These are phyloP conservation scores for Ceratobasidium theobromae DNA, from an alignment of 1,284 basidiomycete species.

Conservation along the genomic window DNA sequence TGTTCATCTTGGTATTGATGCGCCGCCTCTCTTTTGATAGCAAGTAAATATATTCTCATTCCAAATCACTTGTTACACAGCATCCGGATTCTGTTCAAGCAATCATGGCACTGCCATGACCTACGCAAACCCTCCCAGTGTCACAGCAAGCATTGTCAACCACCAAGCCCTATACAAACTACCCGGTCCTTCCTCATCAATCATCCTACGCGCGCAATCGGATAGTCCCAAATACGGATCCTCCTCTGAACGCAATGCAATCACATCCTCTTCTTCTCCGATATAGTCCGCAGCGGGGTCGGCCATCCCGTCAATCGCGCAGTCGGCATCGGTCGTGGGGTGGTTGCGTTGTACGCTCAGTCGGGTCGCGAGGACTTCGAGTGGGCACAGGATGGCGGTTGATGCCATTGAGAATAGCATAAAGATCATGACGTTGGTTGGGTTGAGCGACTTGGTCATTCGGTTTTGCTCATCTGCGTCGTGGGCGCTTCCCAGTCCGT, in stretches of 20 bases:
- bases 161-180: slow-evolving; percentile 87
- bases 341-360: slow-evolving; percentile 85
- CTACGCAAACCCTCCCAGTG: slow-evolving; percentile 60
- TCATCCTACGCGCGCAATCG: slow-evolving; percentile 76
- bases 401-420: slow-evolving; percentile 57
- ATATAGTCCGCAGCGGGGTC: slow-evolving; percentile 61
- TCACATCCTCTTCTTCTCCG: slow-evolving; percentile 82
- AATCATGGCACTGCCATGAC: too few relatives aligned
- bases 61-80: too few relatives aligned
- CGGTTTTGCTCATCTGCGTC: slow-evolving; percentile 26
- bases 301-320: slow-evolving; percentile 8
- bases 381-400: slow-evolving; percentile 70
- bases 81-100: too few relatives aligned
- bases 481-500: slow-evolving; percentile 31
- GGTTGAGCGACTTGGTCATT: slow-evolving; percentile 33
- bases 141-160: slow-evolving; percentile 71
- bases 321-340: slow-evolving; percentile 54
- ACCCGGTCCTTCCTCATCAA: slow-evolving; percentile 79
- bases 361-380: slow-evolving; percentile 81
- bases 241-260: slow-evolving; percentile 73
- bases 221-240: slow-evolving; percentile 82
- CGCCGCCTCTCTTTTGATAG: too few relatives aligned
- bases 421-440: slow-evolving; percentile 57
- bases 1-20: too few relatives aligned
- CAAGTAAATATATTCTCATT: too few relatives aligned